Percentiles rank a stretch among this genome's conserved stretches.
Conservation (phyloP, 179 eudicot species). For the Vitellaria paradoxa region DNA sequence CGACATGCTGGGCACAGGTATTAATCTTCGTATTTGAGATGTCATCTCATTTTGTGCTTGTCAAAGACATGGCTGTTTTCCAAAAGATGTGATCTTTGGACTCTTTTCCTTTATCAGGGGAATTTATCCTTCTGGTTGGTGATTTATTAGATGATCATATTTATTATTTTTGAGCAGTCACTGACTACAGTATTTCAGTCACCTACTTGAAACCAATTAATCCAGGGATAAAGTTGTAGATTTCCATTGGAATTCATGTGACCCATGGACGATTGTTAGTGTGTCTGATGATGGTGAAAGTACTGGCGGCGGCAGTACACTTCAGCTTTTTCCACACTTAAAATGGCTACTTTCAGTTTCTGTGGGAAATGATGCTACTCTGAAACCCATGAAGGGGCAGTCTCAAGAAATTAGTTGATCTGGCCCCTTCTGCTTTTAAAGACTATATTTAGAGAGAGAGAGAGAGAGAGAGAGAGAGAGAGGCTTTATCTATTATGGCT, state of each 20-base stretch:
- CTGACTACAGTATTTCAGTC: background rate
- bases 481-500: no score
- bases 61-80: background rate
- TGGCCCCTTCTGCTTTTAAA: no score
- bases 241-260: slow-evolving; percentile 84
- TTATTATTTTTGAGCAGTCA: background rate
- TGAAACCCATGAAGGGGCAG: background rate
- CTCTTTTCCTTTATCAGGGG: background rate
- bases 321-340: slow-evolving; percentile 51
- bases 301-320: slow-evolving; percentile 93
- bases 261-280: slow-evolving; percentile 95
- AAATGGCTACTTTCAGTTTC: background rate
- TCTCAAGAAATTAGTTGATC: background rate
- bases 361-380: background rate
- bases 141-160: slow-evolving; percentile 5
- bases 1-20: slow-evolving; percentile 56
- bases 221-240: slow-evolving; percentile 93
- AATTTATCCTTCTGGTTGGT: background rate
- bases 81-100: background rate
- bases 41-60: background rate
- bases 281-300: slow-evolving; percentile 95
- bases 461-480: background rate
- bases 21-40: background rate
- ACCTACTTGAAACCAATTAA: background rate
- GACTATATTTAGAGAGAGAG: background rate